These are phyloP conservation scores for Rosa chinensis DNA, from an alignment of 306 rosid species.

Conservation along the genomic window DNA sequence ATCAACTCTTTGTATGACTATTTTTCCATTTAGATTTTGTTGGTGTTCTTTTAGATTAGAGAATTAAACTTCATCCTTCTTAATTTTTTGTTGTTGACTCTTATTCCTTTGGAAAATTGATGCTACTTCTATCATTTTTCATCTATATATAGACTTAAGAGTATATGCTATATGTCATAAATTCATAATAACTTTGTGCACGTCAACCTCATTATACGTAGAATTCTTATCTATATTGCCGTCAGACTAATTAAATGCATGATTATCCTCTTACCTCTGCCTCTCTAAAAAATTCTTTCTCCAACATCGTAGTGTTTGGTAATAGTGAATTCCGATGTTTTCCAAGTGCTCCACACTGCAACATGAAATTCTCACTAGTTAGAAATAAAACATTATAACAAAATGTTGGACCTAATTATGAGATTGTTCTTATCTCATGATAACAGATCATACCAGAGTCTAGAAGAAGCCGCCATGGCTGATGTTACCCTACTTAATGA, in stretches of 20 bases:
- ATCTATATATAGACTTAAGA: too few relatives aligned
- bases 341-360: conserved; percentile 76
- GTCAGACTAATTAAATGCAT: background rate
- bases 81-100: too few relatives aligned
- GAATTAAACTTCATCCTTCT: too few relatives aligned
- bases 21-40: too few relatives aligned
- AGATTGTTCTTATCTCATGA: background rate
- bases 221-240: background rate
- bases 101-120: too few relatives aligned
- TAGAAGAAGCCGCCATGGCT: conserved; percentile 60
- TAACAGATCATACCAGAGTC: conserved; percentile 51
- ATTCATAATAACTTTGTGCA: too few relatives aligned
- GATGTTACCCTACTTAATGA: conserved; percentile 72
- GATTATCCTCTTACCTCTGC: conserved; percentile 37
- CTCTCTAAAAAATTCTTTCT: conserved; percentile 68
- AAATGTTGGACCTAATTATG: background rate
- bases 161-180: too few relatives aligned
- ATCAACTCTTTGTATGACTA: too few relatives aligned
- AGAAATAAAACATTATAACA: conserved; percentile 1
- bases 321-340: conserved; percentile 82
- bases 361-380: background rate
- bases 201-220: background rate
- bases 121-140: too few relatives aligned
- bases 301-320: conserved; percentile 77
- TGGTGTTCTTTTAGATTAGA: too few relatives aligned